Evolutionary conservation across 116 monocot species (phyloP).

Genomic region (Cymodocea nodosa): DNA sequence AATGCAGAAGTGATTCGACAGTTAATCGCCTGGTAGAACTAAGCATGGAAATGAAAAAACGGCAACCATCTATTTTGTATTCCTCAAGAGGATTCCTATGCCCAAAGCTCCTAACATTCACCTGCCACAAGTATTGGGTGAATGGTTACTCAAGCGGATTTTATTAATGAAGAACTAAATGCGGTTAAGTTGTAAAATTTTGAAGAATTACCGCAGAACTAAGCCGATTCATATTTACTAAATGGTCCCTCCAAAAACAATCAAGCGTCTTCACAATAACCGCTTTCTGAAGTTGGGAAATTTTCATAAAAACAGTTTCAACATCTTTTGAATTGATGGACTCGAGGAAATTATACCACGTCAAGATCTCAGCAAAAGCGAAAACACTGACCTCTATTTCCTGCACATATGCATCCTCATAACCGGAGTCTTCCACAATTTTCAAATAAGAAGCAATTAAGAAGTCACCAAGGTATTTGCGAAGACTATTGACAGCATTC

Average conservation of each 20-base stretch:
- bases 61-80: slow-evolving; percentile 84
- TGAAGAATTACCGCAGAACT: slow-evolving; percentile 45
- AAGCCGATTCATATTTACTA: slow-evolving; percentile 79
- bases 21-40: slow-evolving; percentile 58
- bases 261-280: slow-evolving; percentile 84
- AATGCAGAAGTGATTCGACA: slow-evolving; percentile 54
- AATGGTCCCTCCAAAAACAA: slow-evolving; percentile 81
- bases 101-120: slow-evolving; percentile 86
- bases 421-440: slow-evolving; percentile 64
- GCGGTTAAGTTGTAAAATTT: no score
- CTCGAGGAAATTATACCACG: not conserved
- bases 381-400: slow-evolving; percentile 76
- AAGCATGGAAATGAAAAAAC: slow-evolving; percentile 86
- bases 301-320: not conserved
- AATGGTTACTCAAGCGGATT: not conserved
- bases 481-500: slow-evolving; percentile 47
- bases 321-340: not conserved
- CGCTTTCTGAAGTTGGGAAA: slow-evolving; percentile 39
- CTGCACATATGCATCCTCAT: slow-evolving; percentile 66
- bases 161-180: no score
- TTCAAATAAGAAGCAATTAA: slow-evolving; percentile 80
- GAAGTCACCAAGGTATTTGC: slow-evolving; percentile 94
- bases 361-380: not conserved
- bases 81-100: slow-evolving; percentile 85
- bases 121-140: slow-evolving; percentile 16